Percentiles rank a stretch among this genome's conserved stretches.
Conservation (phyloP, 371 early-diverging fungal species). For the Circinella minor region DNA sequence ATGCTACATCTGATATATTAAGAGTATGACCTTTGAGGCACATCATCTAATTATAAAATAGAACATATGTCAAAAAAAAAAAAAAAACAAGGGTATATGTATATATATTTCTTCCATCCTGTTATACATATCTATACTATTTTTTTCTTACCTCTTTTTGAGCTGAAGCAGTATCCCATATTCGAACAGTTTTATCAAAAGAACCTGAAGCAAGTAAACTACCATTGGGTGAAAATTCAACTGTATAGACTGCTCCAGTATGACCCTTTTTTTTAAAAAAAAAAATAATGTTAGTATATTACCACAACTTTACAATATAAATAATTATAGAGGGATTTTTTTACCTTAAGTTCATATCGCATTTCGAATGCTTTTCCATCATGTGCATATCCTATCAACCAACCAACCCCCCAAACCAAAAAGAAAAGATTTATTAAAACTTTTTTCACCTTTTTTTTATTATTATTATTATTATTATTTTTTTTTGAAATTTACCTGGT, state of each 20-base stretch:
- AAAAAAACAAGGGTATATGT: no score
- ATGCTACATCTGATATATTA: slow-evolving; percentile 85
- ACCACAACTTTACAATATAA: neutral
- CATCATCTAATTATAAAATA: slow-evolving; percentile 25
- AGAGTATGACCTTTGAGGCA: slow-evolving; percentile 78
- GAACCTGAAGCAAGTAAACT: slow-evolving; percentile 84
- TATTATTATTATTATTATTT: neutral
- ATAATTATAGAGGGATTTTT: neutral
- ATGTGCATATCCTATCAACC: slow-evolving; percentile 27
- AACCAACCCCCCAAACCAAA: neutral
- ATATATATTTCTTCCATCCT: no score
- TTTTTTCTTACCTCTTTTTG: slow-evolving; percentile 79
- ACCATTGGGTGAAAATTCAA: slow-evolving; percentile 85
- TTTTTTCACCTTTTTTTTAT: no score
- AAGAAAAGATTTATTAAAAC: neutral
- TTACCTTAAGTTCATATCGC: slow-evolving; percentile 56
- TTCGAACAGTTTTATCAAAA: slow-evolving; percentile 88
- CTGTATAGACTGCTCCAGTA: slow-evolving; percentile 83
- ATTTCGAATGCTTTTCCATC: slow-evolving; percentile 56
- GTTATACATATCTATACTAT: no score
- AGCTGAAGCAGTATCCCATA: slow-evolving; percentile 82
- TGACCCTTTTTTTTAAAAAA: slow-evolving; percentile 65
- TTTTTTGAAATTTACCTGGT: slow-evolving; percentile 21
- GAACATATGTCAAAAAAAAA: slow-evolving; percentile 5
- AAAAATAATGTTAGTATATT: neutral